Evolutionary conservation across 306 rosid genomes (phyloP).

Genomic region (Gastrolobium villosum): DNA sequence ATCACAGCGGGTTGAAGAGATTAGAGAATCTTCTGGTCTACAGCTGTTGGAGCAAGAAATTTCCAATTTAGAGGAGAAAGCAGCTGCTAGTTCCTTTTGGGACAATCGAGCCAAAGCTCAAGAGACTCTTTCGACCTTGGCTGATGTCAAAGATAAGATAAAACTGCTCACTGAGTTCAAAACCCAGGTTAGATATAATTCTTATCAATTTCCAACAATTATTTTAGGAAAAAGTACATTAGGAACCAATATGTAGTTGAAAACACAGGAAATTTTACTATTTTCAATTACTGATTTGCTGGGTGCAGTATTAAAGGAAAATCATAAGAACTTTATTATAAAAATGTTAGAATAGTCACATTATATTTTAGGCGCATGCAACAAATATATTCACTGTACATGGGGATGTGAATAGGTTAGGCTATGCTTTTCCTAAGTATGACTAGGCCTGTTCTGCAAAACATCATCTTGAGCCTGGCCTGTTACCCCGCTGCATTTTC

Average conservation of each 20-base stretch:
- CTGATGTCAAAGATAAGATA: slow-evolving; percentile 87
- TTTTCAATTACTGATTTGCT: slow-evolving; percentile 1
- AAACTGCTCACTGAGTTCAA: slow-evolving; percentile 77
- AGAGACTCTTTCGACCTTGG: slow-evolving; percentile 70
- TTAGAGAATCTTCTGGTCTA: slow-evolving; percentile 75
- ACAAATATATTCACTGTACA: neutral
- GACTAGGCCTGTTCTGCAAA: neutral
- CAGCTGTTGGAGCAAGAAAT: slow-evolving; percentile 70
- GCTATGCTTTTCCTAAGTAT: slow-evolving; percentile 3
- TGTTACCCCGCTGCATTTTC: neutral
- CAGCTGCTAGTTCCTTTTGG: slow-evolving; percentile 81
- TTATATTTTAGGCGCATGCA: neutral
- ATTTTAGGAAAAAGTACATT: neutral
- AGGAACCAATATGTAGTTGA: neutral
- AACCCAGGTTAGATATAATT: slow-evolving; percentile 68
- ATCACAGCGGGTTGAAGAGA: slow-evolving; percentile 78
- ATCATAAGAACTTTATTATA: neutral
- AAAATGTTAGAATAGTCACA: neutral
- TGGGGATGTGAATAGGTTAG: neutral
- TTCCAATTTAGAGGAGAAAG: slow-evolving; percentile 78
- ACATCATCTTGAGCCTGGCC: neutral
- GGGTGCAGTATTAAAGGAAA: neutral
- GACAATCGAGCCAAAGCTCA: slow-evolving; percentile 87
- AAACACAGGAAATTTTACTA: neutral
- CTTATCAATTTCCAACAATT: slow-evolving; percentile 20